Evolutionary conservation across 2,329 filamentous ascomycete genomes (phyloP), one percentile per base, ranked within the genome.

Genomic region (Aquanectria penicillioides): DNA sequence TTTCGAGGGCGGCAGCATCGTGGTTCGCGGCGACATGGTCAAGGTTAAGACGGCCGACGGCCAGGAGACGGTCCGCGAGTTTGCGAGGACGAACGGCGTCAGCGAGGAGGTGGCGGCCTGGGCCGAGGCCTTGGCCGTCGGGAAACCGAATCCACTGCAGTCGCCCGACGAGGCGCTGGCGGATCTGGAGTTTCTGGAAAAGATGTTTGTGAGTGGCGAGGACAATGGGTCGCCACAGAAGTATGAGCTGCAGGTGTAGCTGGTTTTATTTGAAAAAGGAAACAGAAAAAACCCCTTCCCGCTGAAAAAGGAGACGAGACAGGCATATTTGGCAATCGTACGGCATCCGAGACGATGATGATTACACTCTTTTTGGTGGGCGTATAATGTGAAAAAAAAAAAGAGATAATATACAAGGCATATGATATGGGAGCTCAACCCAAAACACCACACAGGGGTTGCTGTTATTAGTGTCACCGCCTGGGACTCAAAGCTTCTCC

Each of bases 61-160:
- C 3, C 73, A 78, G 38, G 55, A 62, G 52, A 59, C 31, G 10
- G 64, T 64, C 56, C 78, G 76, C 64, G 76, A 79, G 17, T 86
- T 85, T 64, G 76, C 81, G 49, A 78, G 82, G 64, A 80, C 77
- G 11, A 79, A 72, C 28, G 86, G 84, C 8, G 86, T 90, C 4
- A 78, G 77, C 59, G 81, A 84, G 49, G 88, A 90, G 73, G 80
- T 90, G 8, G 79, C 79, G 59, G 86, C 83, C 5, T 90, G 86
- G 85, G 87, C 81, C 0, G 78, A 83, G 72, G 78, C 80, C 9
- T 66, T 90, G 29, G 66, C 73, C 2, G 73, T 74, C 10, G 85
- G 85, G 15, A 75, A 74, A 60, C 72, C 74, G 12, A 80, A 88
- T 64, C 70, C 76, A n/a, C 74, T 78, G 63, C 85, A 88, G 73